phyloP scores from a whole-genome alignment of 352 stramenopile genomes.

The Globisporangium uncinulatum region DNA sequence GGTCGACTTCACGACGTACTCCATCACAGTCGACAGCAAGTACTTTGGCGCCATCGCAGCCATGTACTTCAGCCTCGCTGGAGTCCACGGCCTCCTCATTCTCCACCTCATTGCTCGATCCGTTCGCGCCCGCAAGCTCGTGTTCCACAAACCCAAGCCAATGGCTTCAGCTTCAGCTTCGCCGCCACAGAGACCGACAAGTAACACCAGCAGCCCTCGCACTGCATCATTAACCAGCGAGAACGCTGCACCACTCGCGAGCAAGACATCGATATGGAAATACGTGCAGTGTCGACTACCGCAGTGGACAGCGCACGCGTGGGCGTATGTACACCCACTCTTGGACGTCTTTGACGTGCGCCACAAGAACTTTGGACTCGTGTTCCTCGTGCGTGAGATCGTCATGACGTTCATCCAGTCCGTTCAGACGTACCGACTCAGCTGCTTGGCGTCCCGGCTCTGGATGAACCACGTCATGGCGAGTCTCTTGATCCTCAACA shows the following conservation, averaged over 20 bases:
- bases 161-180: not conserved
- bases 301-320: not conserved
- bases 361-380: no score
- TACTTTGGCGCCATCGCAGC: conserved; percentile 4
- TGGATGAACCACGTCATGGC: conserved; percentile 37
- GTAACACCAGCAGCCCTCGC: no score
- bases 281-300: not conserved
- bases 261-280: conserved; percentile 19
- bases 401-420: conserved; percentile 23
- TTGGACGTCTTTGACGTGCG: no score
- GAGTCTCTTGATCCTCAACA: conserved; percentile 23
- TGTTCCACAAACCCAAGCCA: conserved; percentile 7
- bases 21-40: conserved; percentile 3
- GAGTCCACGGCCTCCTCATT: conserved; percentile 6
- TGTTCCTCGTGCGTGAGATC: conserved; percentile 26
- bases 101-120: conserved; percentile 6
- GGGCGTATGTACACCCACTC: not conserved
- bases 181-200: not conserved
- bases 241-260: conserved; percentile 9
- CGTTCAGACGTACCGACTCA: conserved; percentile 25
- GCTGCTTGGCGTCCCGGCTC: conserved; percentile 17
- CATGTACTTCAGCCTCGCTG: conserved; percentile 10
- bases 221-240: not conserved
- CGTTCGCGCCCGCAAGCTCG: conserved; percentile 2
- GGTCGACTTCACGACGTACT: conserved; percentile 8